These are phyloP conservation scores for Peronospora destructor DNA, from an alignment of 352 stramenopile species.

Conservation along the genomic window DNA sequence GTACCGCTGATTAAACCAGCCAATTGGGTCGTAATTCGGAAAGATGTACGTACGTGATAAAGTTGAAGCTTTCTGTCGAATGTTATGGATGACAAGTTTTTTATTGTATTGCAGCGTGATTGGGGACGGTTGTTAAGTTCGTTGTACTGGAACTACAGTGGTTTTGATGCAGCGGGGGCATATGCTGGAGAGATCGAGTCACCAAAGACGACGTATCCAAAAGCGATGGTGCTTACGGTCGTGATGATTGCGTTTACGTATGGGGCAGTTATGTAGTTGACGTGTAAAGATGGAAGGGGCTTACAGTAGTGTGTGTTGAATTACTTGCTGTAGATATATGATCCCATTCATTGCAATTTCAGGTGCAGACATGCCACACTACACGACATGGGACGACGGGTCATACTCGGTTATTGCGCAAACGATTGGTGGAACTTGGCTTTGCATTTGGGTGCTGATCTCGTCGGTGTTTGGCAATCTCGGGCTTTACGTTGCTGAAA, in stretches of 20 bases:
- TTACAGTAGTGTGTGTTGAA: not conserved
- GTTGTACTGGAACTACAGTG: constrained; percentile 82
- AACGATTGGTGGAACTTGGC: constrained; percentile 51
- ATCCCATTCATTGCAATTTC: constrained; percentile 67
- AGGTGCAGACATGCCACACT: constrained; percentile 62
- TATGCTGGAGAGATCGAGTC: constrained; percentile 70
- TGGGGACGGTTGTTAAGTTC: constrained; percentile 59
- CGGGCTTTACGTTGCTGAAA: constrained; percentile 75
- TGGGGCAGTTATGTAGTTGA: not conserved
- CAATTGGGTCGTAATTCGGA: constrained; percentile 65
- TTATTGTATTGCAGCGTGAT: constrained; percentile 29
- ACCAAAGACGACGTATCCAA: constrained; percentile 64
- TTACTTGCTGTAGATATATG: constrained; percentile 34
- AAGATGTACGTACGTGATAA: constrained; percentile 29
- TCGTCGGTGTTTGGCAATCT: constrained; percentile 73
- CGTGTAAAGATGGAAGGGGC: not conserved
- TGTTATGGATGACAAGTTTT: no score
- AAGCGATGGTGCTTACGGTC: constrained; percentile 71
- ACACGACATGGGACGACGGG: constrained; percentile 66
- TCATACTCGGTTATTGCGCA: constrained; percentile 72
- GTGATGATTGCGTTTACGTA: constrained; percentile 71
- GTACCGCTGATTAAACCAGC: constrained; percentile 52
- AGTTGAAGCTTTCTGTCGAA: not conserved
- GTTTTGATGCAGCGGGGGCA: constrained; percentile 63
- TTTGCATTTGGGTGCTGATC: constrained; percentile 73